Conservation (phyloP, 2,329 filamentous ascomycete species). For the Ilyonectria mors-panacis region DNA sequence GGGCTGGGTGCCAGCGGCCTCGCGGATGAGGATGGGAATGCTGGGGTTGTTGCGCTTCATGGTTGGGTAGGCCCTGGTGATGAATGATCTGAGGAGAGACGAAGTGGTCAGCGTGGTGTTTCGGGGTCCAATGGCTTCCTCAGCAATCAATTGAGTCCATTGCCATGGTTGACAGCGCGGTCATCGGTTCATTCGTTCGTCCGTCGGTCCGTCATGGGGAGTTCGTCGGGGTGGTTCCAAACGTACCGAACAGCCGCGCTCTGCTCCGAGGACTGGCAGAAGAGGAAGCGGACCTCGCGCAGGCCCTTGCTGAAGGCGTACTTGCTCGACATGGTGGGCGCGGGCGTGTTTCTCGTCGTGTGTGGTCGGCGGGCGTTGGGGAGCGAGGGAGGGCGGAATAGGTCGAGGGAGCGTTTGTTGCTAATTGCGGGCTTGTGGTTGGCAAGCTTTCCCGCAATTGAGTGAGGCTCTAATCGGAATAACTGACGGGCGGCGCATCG, state of each 20-base stretch:
- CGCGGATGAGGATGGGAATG: conserved; percentile 94
- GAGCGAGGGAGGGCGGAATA: not conserved
- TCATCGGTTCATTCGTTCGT: not conserved
- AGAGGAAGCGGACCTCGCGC: conserved; percentile 96
- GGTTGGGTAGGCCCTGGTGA: conserved; percentile 91
- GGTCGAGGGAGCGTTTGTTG: conserved; percentile 37
- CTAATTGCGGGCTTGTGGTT: conserved; percentile 50
- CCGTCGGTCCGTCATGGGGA: not conserved
- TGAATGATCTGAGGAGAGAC: conserved; percentile 78
- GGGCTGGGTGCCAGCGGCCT: conserved; percentile 87
- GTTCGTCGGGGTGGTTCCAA: conserved; percentile 6
- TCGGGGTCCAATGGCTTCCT: not conserved
- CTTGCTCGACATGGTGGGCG: conserved; percentile 83
- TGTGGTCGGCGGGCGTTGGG: conserved; percentile 6
- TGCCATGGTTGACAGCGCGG: not conserved
- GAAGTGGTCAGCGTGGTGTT: conserved; percentile 33
- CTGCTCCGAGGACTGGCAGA: conserved; percentile 94
- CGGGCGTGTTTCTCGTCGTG: conserved; percentile 6
- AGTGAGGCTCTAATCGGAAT: conserved; percentile 43
- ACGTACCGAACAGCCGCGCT: conserved; percentile 89
- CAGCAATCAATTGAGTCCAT: not conserved
- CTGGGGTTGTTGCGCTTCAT: conserved; percentile 99
- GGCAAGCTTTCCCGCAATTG: conserved; percentile 43
- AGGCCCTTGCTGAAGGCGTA: conserved; percentile 91
- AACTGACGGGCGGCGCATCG: conserved; percentile 29